Base-by-base conservation (phyloP, 1,284 basidiomycete species). In the Cutaneotrichosporon sp. region DNA sequence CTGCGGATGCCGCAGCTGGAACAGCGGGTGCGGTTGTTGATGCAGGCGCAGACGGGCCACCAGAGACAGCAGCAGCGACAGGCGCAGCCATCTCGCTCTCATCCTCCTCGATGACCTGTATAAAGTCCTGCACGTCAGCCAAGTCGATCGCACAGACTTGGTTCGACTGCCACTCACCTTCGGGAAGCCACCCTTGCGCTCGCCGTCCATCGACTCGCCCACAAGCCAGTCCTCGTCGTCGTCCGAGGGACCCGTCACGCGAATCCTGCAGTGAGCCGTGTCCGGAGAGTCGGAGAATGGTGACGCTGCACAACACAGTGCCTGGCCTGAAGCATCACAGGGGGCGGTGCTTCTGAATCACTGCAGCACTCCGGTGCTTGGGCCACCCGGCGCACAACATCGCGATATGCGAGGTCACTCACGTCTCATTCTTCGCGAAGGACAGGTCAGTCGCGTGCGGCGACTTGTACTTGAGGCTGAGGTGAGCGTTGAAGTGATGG, bases 221-320 rank as follows among this genome's bases (percentile, higher is more conserved):
- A 80, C 58, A 13, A 80, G 63, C 80, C 80, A 81, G 66, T 81
- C 80, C 65, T 81, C 80, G 63, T 81, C 80, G 62, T 81, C 80
- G 30, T 80, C 78, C 4, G 74, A 77, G 2, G 74, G 75, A 9
- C 79, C 80, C 0, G 77, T 80, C 32, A 81, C 80, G 51, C 78
- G 71, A 31, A 81, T 78, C 2, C 80, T 81, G 57, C 16, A n/a
- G 30, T 67, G 38, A 65, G 66, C 26, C n/a, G 22, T n/a, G 46
- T 10, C 22, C 55, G 14, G 7, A n/a, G 55, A 6, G 55, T 56
- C 55, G 14, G 7, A n/a, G 55, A 11, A 34, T 56, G 34, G 10
- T 13, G n/a, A 10, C n/a, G 31, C 31, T 50, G 22, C 5, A 46
- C 42, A 46, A 46, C 11, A 21, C 46, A n/a, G 46, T 16, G 46